A percentile compares a stretch with the other conserved stretches of the same genome.
These are phyloP conservation scores for Raddia guianensis DNA, from an alignment of 176 grass and related monocot species.

Conservation along the genomic window DNA sequence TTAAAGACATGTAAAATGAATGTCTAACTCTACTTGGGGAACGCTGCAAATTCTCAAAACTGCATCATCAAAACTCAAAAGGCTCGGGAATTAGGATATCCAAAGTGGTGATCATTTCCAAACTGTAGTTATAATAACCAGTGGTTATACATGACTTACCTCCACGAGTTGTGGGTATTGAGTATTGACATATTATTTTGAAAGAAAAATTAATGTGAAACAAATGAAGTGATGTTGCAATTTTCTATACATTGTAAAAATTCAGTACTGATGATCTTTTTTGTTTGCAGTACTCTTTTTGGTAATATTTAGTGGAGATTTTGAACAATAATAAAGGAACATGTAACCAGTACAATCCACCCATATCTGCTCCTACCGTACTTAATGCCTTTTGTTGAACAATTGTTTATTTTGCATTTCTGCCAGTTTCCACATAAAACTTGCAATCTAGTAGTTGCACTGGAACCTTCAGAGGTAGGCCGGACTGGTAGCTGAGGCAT, in stretches of 20 bases:
- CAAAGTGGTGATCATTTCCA: not conserved
- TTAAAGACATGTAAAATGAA: not conserved
- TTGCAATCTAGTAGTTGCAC: conserved; percentile 20
- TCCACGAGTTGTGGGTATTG: not conserved
- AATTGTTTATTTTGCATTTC: not conserved
- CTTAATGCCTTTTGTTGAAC: not conserved
- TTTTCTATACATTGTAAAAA: not conserved
- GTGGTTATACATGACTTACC: not conserved
- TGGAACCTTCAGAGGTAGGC: not conserved
- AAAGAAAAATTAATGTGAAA: conserved; percentile 4
- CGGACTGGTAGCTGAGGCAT: not conserved
- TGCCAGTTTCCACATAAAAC: not conserved
- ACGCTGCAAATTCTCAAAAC: not conserved
- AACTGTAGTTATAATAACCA: not conserved
- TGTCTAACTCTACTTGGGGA: not conserved
- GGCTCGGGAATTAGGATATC: not conserved
- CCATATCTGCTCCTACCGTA: conserved; percentile 11
- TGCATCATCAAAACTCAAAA: not conserved
- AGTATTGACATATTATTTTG: not conserved
- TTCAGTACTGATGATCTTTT: not conserved
- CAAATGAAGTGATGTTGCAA: not conserved
- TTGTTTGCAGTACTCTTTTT: conserved; percentile 13
- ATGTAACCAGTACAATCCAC: not conserved
- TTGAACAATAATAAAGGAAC: not conserved
- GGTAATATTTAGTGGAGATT: not conserved